These are phyloP conservation scores for Hysterium pulicare DNA, from an alignment of 2,329 filamentous ascomycete species.

Conservation along the genomic window DNA sequence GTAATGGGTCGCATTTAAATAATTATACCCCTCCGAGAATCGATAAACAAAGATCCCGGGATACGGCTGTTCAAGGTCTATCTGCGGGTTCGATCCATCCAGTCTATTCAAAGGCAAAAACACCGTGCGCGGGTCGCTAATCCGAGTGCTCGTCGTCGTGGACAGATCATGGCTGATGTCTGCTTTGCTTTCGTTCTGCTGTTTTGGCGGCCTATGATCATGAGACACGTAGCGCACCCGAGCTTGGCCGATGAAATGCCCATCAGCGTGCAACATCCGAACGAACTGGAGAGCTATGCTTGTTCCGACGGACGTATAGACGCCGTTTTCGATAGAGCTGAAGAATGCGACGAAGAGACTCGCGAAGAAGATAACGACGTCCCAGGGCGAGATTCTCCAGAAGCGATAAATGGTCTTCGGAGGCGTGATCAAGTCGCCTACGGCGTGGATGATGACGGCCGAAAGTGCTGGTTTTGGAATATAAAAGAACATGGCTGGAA, in stretches of 20 bases:
- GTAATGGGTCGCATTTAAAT: background rate
- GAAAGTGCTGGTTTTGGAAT: conserved; percentile 79
- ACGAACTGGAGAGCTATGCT: conserved; percentile 78
- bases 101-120: conserved; percentile 36
- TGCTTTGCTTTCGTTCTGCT: conserved; percentile 1
- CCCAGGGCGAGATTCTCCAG: conserved; percentile 87
- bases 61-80: conserved; percentile 75
- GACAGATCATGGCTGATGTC: background rate
- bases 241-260: conserved; percentile 78
- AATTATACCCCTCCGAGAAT: conserved; percentile 64
- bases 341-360: conserved; percentile 91
- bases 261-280: conserved; percentile 77
- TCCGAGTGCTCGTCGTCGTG: conserved; percentile 45
- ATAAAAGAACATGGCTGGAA: conserved; percentile 88
- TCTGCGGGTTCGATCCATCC: conserved; percentile 67
- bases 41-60: conserved; percentile 96
- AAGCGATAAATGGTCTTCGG: conserved; percentile 93
- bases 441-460: conserved; percentile 92
- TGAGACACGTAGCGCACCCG: conserved; percentile 70
- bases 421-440: conserved; percentile 85
- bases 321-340: conserved; percentile 81
- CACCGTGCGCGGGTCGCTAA: conserved; percentile 73
- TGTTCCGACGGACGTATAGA: conserved; percentile 79
- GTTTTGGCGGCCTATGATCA: background rate
- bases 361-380: conserved; percentile 88